A percentile compares a stretch with the other conserved stretches of the same genome.
Evolutionary conservation across 192 early-diverging fungal species (phyloP).

Genomic region (Coemansia asiatica): DNA sequence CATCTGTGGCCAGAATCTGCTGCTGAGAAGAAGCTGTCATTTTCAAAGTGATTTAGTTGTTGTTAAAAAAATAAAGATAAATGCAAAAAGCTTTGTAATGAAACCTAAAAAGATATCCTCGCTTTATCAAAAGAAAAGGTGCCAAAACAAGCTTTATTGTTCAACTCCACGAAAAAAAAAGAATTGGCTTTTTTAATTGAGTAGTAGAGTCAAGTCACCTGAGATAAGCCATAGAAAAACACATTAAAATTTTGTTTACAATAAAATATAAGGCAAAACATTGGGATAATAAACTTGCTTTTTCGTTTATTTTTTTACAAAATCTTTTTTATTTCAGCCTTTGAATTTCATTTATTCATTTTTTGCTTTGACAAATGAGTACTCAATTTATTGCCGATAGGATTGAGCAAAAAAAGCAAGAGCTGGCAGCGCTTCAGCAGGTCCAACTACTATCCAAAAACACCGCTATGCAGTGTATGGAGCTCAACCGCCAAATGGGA

Average conservation of each 20-base stretch:
- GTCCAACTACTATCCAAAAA: constrained; percentile 42
- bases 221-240: background rate
- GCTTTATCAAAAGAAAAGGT: too few species aligned
- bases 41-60: background rate
- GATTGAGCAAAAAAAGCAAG: constrained; percentile 49
- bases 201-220: background rate
- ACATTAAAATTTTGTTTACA: background rate
- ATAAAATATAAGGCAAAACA: too few species aligned
- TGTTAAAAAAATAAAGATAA: background rate
- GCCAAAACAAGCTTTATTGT: too few species aligned
- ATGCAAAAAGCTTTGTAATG: too few species aligned
- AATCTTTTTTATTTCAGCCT: too few species aligned
- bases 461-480: constrained; percentile 50
- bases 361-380: constrained; percentile 16
- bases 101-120: too few species aligned
- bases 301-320: too few species aligned
- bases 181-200: background rate
- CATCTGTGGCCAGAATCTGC: background rate
- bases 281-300: too few species aligned
- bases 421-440: constrained; percentile 46
- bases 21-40: background rate
- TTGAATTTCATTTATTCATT: background rate
- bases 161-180: too few species aligned
- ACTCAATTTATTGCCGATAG: constrained; percentile 45
- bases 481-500: constrained; percentile 53